phyloP scores from a whole-genome alignment of 1,139 yeast species.

The Sugiyamaella grinbergsii region DNA sequence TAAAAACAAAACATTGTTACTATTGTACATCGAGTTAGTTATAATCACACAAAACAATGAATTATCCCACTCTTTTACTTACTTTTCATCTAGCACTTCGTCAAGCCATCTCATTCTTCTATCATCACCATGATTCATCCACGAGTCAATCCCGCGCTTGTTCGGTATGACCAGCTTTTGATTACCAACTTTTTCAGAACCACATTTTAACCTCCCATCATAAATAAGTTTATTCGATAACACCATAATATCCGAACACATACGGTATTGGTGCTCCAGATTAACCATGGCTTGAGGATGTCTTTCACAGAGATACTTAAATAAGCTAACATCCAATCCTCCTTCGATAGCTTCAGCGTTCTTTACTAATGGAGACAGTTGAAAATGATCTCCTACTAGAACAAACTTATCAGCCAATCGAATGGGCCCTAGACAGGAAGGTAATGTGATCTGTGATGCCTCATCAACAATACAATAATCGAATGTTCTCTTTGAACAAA shows the following conservation, averaged over 20 bases:
- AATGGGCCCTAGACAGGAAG: constrained; percentile 86
- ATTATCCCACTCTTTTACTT: constrained; percentile 23
- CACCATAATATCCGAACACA: constrained; percentile 87
- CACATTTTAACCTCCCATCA: constrained; percentile 74
- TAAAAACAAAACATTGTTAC: constrained; percentile 66
- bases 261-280: constrained; percentile 81
- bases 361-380: constrained; percentile 80
- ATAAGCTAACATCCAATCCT: constrained; percentile 79
- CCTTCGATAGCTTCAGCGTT: constrained; percentile 52
- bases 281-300: constrained; percentile 75
- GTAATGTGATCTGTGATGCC: constrained; percentile 93
- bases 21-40: constrained; percentile 1
- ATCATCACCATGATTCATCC: constrained; percentile 21
- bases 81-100: constrained; percentile 47
- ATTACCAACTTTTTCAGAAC: constrained; percentile 61
- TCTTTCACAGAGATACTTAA: constrained; percentile 66
- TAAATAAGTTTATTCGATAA: constrained; percentile 80
- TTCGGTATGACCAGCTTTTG: constrained; percentile 55
- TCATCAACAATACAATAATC: constrained; percentile 96
- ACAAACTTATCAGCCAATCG: constrained; percentile 75
- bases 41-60: not conserved
- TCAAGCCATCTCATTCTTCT: constrained; percentile 48
- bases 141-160: constrained; percentile 27
- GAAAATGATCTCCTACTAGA: constrained; percentile 93
- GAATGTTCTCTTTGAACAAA: constrained; percentile 59